Percentiles rank a stretch among this genome's conserved stretches.
Conservation (phyloP, 1,284 basidiomycete species). For the Puccinia novopanici region DNA sequence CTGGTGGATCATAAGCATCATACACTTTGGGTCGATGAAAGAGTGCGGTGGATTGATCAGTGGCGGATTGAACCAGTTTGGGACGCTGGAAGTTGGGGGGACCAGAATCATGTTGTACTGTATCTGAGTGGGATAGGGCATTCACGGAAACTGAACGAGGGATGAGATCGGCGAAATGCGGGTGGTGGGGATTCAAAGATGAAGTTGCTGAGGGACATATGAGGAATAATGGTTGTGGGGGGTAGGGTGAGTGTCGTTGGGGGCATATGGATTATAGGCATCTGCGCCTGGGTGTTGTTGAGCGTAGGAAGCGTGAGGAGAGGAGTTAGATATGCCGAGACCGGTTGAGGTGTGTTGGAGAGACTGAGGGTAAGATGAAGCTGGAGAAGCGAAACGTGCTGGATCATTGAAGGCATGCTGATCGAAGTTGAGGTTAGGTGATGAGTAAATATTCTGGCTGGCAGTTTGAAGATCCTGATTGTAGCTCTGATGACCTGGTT, state of each 20-base stretch:
- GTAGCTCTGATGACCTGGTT: background rate
- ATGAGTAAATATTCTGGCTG: constrained; percentile 5
- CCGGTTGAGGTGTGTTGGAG: constrained; percentile 23
- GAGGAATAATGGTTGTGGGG: background rate
- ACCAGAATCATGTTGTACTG: constrained; percentile 5
- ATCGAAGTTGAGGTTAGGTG: constrained; percentile 20
- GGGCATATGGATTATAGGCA: constrained; percentile 39
- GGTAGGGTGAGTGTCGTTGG: background rate
- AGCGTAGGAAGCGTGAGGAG: constrained; percentile 6
- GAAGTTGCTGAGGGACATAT: background rate
- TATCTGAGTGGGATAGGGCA: constrained; percentile 5
- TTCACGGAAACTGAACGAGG: constrained; percentile 48
- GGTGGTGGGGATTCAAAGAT: constrained; percentile 14
- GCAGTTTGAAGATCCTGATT: constrained; percentile 24
- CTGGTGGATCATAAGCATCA: constrained; percentile 49
- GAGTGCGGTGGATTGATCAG: constrained; percentile 1
- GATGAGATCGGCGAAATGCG: constrained; percentile 20
- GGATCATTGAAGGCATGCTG: background rate
- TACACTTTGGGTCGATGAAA: constrained; percentile 46
- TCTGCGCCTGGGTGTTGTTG: constrained; percentile 14
- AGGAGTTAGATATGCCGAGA: constrained; percentile 34
- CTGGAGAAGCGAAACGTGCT: constrained; percentile 13
- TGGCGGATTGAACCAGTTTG: constrained; percentile 15
- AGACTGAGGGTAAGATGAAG: constrained; percentile 29
- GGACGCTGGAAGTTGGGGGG: constrained; percentile 18